Conservation (phyloP, 306 rosid genomes). For the Oemleria cerasiformis region DNA sequence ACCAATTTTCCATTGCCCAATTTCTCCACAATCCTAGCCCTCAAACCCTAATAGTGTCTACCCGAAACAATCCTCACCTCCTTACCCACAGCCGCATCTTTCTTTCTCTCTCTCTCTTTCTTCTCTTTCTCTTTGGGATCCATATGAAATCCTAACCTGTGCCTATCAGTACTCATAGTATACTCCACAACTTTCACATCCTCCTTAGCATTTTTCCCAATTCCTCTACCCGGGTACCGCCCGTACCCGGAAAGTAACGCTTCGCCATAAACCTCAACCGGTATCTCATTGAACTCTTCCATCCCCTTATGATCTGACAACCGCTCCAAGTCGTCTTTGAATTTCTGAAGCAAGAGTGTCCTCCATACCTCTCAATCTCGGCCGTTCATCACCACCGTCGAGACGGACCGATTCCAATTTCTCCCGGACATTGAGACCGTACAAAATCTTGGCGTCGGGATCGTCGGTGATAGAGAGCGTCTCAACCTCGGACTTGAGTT, state of each 20-base stretch:
- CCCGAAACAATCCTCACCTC: constrained; percentile 58
- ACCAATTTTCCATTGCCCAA: constrained; percentile 33
- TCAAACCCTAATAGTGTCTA: constrained; percentile 45
- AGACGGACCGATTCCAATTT: not conserved
- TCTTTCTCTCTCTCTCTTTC: constrained; percentile 4
- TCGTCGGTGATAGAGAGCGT: constrained; percentile 9
- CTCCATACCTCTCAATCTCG: too few species aligned
- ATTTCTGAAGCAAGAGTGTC: too few species aligned
- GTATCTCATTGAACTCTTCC: constrained; percentile 50
- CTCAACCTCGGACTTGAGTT: constrained; percentile 41
- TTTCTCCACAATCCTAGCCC: constrained; percentile 46
- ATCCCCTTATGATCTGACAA: too few species aligned
- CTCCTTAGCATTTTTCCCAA: constrained; percentile 68
- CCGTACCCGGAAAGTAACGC: constrained; percentile 87
- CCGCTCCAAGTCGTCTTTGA: too few species aligned
- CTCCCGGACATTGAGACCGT: constrained; percentile 52
- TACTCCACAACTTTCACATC: constrained; percentile 58
- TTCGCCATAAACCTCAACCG: constrained; percentile 75
- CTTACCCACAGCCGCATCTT: constrained; percentile 29
- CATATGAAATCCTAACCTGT: constrained; percentile 63
- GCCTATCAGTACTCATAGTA: constrained; percentile 47
- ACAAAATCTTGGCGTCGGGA: constrained; percentile 39
- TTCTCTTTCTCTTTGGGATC: not conserved
- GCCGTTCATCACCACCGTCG: too few species aligned
- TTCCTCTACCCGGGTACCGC: constrained; percentile 79